These are phyloP conservation scores for Kondoa subrosea DNA, from an alignment of 768 basidiomycete genomes.

Conservation along the genomic window DNA sequence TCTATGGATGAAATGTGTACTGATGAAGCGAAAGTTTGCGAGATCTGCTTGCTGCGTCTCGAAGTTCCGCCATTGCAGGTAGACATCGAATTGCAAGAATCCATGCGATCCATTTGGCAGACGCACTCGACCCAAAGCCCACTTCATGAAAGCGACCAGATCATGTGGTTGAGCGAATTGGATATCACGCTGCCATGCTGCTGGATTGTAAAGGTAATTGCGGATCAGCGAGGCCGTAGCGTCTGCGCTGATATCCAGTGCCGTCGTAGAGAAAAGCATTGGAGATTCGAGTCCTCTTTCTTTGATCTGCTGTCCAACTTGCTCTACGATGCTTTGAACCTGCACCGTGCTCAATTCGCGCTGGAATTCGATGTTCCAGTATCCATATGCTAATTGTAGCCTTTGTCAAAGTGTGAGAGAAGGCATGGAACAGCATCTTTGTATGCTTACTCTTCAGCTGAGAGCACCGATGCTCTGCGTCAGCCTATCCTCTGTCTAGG, in stretches of 20 bases:
- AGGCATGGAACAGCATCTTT: too few species aligned
- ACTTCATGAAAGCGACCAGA: conserved; percentile 76
- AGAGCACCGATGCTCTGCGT: too few species aligned
- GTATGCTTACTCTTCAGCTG: too few species aligned
- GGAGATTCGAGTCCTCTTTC: conserved; percentile 53
- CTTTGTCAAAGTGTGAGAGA: background rate
- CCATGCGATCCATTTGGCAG: conserved; percentile 43
- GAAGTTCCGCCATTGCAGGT: conserved; percentile 59
- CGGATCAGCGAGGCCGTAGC: conserved; percentile 59
- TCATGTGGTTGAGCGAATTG: conserved; percentile 70
- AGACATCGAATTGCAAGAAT: conserved; percentile 66
- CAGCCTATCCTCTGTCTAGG: too few species aligned
- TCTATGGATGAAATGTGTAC: conserved; percentile 41
- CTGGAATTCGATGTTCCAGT: conserved; percentile 16
- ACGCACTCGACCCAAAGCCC: conserved; percentile 70
- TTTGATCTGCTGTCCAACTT: conserved; percentile 14
- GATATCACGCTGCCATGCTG: conserved; percentile 38
- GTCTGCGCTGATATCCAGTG: conserved; percentile 63
- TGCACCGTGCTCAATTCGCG: conserved; percentile 9
- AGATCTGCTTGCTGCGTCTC: conserved; percentile 39
- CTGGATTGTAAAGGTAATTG: conserved; percentile 43
- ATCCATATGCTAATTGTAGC: conserved; percentile 22
- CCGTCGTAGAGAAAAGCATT: conserved; percentile 74
- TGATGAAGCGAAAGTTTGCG: conserved; percentile 53
- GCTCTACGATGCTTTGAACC: conserved; percentile 14